Conservation (phyloP, 306 rosid genomes). For the Casuarina glauca region DNA sequence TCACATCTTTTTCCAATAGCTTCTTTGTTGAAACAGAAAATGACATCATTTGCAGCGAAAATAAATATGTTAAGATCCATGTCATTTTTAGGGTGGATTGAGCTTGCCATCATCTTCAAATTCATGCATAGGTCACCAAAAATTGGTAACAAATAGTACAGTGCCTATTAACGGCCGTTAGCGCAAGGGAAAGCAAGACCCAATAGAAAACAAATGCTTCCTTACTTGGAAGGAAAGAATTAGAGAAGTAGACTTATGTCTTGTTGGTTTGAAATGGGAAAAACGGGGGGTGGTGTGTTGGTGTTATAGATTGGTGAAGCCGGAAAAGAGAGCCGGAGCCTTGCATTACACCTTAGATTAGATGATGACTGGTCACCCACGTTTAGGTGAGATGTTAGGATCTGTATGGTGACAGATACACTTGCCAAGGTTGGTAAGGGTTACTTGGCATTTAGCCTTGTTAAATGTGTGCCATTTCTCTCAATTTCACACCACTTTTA, state of each 20-base stretch:
- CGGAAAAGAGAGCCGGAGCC: background rate
- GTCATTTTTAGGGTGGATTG: background rate
- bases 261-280: too few species aligned
- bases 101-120: too few species aligned
- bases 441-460: background rate
- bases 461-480: background rate
- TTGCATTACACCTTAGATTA: background rate
- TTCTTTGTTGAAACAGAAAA: background rate
- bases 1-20: too few species aligned
- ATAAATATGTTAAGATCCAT: background rate
- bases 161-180: too few species aligned
- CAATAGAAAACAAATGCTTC: too few species aligned
- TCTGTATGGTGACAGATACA: background rate
- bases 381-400: background rate
- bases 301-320: background rate
- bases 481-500: background rate
- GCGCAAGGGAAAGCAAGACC: too few species aligned
- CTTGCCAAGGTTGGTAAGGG: background rate
- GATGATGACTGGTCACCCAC: background rate
- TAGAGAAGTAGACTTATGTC: too few species aligned
- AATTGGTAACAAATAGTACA: too few species aligned
- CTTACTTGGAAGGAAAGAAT: too few species aligned
- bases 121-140: too few species aligned
- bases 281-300: too few species aligned
- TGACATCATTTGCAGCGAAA: background rate